Evolutionary conservation across 1,284 basidiomycete species (phyloP).

Genomic region (Pisolithus thermaeus): DNA sequence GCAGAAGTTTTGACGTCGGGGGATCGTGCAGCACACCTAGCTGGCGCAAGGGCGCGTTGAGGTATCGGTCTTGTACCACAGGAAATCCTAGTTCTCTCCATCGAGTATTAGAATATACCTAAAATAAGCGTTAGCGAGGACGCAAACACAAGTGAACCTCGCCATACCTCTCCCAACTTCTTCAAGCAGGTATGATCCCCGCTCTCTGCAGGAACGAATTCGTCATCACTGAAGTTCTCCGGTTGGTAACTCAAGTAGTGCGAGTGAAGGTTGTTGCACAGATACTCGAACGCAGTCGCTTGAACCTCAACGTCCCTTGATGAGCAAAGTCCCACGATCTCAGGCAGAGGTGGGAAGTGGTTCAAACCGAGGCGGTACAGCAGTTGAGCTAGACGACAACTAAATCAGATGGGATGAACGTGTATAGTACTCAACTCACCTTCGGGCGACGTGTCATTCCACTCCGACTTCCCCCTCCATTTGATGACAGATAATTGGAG

Average conservation of each 20-base stretch:
- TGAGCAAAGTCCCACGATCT: slow-evolving; percentile 65
- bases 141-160: background rate
- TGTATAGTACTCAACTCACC: slow-evolving; percentile 39
- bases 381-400: slow-evolving; percentile 51
- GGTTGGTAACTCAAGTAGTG: slow-evolving; percentile 66
- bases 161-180: slow-evolving; percentile 60
- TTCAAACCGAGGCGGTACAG: slow-evolving; percentile 84
- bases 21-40: slow-evolving; percentile 77
- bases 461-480: slow-evolving; percentile 77
- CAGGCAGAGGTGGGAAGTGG: slow-evolving; percentile 65
- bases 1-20: slow-evolving; percentile 57
- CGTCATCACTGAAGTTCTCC: slow-evolving; percentile 45
- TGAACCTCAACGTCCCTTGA: slow-evolving; percentile 42
- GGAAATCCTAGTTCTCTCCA: slow-evolving; percentile 78
- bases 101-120: slow-evolving; percentile 72
- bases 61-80: slow-evolving; percentile 53
- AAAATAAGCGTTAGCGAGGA: background rate
- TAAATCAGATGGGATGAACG: background rate
- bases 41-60: slow-evolving; percentile 59
- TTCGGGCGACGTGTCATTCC: slow-evolving; percentile 80
- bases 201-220: slow-evolving; percentile 78
- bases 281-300: slow-evolving; percentile 65
- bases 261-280: slow-evolving; percentile 63
- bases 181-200: slow-evolving; percentile 47
- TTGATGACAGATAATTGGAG: slow-evolving; percentile 81